phyloP scores from a whole-genome alignment of 495 filamentous ascomycete genomes.

The Penicillium bialowiezense region DNA sequence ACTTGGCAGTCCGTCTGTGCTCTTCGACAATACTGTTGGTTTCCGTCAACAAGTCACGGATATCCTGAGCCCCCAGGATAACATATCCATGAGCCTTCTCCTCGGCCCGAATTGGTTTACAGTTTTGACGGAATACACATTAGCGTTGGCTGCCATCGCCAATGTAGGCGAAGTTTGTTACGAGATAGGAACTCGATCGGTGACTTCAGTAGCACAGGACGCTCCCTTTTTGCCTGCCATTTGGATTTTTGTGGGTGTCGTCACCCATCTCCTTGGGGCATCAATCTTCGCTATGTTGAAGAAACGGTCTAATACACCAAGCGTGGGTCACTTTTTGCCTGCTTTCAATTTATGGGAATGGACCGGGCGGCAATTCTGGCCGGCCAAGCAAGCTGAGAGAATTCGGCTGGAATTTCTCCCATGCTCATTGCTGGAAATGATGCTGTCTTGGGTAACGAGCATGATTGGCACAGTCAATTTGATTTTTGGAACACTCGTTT shows the following conservation, averaged over 20 bases:
- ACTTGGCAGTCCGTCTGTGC: not conserved
- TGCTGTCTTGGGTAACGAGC: not conserved
- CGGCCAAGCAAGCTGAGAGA: not conserved
- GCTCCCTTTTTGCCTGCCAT: not conserved
- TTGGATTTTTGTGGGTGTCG: not conserved
- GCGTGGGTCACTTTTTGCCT: not conserved
- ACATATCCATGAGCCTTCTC: not conserved
- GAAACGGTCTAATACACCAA: no score
- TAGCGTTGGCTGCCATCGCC: not conserved
- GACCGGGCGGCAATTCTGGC: not conserved
- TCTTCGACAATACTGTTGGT: not conserved
- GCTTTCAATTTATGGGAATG: not conserved
- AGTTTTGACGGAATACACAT: not conserved
- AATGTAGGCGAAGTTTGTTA: not conserved
- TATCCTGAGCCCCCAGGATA: not conserved
- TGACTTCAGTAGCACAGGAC: not conserved
- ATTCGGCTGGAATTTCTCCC: not conserved
- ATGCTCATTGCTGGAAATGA: not conserved
- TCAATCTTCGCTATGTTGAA: not conserved
- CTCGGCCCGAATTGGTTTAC: not conserved
- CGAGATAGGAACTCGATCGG: not conserved
- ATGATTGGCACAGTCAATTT: not conserved
- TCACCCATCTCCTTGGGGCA: not conserved
- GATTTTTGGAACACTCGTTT: not conserved
- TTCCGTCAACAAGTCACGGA: not conserved